phyloP scores from a whole-genome alignment of 441 rosid genomes.

The Populus hybrid region DNA sequence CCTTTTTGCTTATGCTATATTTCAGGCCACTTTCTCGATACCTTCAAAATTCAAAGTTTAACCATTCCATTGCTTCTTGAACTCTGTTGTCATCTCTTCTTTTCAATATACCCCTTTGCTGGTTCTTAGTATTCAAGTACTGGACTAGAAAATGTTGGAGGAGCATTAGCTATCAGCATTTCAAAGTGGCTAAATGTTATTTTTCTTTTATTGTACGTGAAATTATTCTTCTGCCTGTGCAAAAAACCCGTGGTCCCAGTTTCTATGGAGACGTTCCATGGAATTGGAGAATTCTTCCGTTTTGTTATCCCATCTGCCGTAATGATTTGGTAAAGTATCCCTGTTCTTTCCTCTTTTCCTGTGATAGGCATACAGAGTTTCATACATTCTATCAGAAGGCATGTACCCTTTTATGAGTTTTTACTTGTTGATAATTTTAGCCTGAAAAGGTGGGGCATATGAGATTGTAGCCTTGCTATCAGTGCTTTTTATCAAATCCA shows the following conservation, averaged over 20 bases:
- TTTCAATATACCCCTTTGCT: conserved; percentile 55
- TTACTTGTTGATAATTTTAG: conserved; percentile 13
- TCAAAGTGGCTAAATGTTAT: conserved; percentile 65
- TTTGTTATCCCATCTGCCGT: conserved; percentile 73
- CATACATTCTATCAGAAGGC: neutral
- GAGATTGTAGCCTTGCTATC: conserved; percentile 39
- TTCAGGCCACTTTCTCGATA: conserved; percentile 59
- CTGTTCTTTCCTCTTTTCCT: neutral
- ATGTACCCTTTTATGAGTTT: neutral
- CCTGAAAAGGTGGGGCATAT: conserved; percentile 53
- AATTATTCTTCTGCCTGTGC: conserved; percentile 44
- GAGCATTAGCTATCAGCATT: conserved; percentile 52
- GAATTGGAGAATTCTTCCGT: conserved; percentile 59
- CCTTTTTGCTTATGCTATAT: conserved; percentile 53
- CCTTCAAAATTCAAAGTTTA: conserved; percentile 66
- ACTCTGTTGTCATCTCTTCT: conserved; percentile 41
- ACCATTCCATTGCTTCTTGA: conserved; percentile 56
- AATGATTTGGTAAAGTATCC: conserved; percentile 66
- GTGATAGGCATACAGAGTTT: too few relatives aligned
- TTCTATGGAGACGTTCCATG: conserved; percentile 47
- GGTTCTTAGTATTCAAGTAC: conserved; percentile 60
- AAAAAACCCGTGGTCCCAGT: conserved; percentile 44
- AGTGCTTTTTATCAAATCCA: conserved; percentile 45
- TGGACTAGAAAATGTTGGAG: conserved; percentile 52
- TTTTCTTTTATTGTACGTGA: conserved; percentile 58